A percentile compares a stretch with the other conserved stretches of the same genome.
Evolutionary conservation across 169 alveolate genomes (phyloP).

Genomic region (Plasmodium coatneyi): DNA sequence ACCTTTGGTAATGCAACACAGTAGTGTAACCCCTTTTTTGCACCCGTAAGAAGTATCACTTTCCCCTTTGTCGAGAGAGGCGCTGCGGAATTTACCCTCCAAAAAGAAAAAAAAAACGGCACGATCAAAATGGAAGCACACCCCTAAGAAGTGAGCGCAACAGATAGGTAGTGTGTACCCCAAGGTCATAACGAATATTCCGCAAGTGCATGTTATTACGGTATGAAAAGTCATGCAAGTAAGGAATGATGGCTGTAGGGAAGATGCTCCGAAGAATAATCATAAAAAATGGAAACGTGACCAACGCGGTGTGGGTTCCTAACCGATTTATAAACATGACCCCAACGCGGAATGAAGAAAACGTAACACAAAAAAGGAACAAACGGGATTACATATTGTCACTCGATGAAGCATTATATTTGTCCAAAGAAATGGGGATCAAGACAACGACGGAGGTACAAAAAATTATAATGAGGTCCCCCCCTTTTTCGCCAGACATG

Average conservation of each 20-base stretch:
- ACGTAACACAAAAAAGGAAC: not conserved
- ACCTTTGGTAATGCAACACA: not conserved
- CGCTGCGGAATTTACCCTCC: not conserved
- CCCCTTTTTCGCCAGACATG: conserved; percentile 87
- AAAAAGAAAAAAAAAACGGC: not conserved
- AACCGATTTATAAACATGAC: not conserved
- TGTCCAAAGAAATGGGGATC: conserved; percentile 90
- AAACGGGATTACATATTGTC: conserved; percentile 34
- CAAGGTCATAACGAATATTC: not conserved
- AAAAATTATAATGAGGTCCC: conserved; percentile 83
- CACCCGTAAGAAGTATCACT: not conserved
- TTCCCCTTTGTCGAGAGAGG: not conserved
- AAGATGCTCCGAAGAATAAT: not conserved
- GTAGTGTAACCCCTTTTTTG: not conserved
- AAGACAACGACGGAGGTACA: conserved; percentile 86
- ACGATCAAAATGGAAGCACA: not conserved
- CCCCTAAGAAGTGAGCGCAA: not conserved
- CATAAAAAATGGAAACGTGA: not conserved
- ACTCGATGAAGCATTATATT: conserved; percentile 85
- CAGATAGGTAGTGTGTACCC: not conserved
- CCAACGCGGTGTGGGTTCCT: not conserved
- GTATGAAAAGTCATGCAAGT: not conserved
- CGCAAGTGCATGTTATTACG: not conserved
- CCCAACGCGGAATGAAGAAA: conserved; percentile 11
- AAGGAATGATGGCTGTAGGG: not conserved